Conservation (phyloP, 1,284 basidiomycete species). For the Ceratobasidium papillatum region DNA sequence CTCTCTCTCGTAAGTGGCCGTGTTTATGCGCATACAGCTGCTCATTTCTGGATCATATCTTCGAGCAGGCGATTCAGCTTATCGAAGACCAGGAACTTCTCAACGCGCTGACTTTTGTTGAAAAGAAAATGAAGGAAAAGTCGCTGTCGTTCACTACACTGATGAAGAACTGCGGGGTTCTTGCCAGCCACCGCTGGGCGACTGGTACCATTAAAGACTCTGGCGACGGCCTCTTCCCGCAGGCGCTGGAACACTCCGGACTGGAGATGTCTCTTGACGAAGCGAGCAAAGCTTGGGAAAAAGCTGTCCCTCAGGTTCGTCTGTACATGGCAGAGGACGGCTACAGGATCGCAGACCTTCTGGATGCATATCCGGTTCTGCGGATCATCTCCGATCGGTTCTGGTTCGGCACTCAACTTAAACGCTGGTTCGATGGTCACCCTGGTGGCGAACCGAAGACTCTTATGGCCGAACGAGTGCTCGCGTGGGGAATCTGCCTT, state of each 20-base stretch:
- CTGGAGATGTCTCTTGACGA: not conserved
- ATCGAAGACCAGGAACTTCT: not conserved
- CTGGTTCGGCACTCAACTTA: not conserved
- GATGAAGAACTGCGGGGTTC: not conserved
- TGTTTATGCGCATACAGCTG: not conserved
- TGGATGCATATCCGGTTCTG: not conserved
- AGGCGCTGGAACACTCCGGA: not conserved
- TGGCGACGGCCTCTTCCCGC: not conserved
- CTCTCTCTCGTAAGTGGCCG: not conserved
- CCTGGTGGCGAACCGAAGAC: not conserved
- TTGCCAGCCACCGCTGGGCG: not conserved
- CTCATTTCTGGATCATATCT: not conserved
- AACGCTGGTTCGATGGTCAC: not conserved
- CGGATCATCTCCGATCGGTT: not conserved
- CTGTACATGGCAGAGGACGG: not conserved
- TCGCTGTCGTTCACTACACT: not conserved
- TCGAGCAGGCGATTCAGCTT: not conserved
- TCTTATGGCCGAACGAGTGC: not conserved
- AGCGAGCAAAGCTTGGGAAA: not conserved
- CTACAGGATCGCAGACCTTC: not conserved
- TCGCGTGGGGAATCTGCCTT: not conserved
- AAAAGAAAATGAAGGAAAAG: not conserved
- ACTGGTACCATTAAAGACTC: not conserved
- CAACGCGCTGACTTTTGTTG: not conserved
- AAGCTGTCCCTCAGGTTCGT: not conserved